These are phyloP conservation scores for Cydonia oblonga DNA, from an alignment of 331 rosid species.

Conservation along the genomic window DNA sequence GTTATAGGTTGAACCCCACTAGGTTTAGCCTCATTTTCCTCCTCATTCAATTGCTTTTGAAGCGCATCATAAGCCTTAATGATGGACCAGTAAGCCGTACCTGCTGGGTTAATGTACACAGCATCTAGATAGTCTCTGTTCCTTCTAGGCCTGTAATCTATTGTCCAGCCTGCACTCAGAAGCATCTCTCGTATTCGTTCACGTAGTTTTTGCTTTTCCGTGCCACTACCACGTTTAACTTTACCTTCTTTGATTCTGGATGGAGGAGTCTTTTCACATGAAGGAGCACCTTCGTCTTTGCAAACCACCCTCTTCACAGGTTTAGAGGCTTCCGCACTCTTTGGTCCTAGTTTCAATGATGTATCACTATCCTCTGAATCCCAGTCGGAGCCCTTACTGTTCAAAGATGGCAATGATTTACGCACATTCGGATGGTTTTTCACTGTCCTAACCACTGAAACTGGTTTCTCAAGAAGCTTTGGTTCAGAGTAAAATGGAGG, in stretches of 20 bases:
- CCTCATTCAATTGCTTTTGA: slow-evolving; percentile 76
- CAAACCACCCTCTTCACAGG: slow-evolving; percentile 25
- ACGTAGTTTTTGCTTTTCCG: slow-evolving; percentile 92
- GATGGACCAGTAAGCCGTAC: slow-evolving; percentile 99
- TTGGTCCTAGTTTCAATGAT: slow-evolving; percentile 46
- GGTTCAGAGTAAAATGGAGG: slow-evolving; percentile 35
- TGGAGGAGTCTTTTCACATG: slow-evolving; percentile 44
- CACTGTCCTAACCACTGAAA: slow-evolving; percentile 30
- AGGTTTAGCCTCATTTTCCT: slow-evolving; percentile 40
- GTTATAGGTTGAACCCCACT: slow-evolving; percentile 58
- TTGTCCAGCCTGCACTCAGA: slow-evolving; percentile 78
- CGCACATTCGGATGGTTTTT: slow-evolving; percentile 35
- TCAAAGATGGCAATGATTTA: slow-evolving; percentile 49
- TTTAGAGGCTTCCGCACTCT: slow-evolving; percentile 32
- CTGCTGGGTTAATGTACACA: slow-evolving; percentile 80
- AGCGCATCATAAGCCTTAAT: slow-evolving; percentile 98
- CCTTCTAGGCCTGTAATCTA: slow-evolving; percentile 96
- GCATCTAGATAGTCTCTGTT: slow-evolving; percentile 98
- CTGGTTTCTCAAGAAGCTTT: slow-evolving; percentile 31
- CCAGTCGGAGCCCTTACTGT: slow-evolving; percentile 36
- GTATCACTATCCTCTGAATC: slow-evolving; percentile 64
- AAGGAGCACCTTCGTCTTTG: slow-evolving; percentile 43
- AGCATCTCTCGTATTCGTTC: slow-evolving; percentile 86
- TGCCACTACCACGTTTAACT: slow-evolving; percentile 85
- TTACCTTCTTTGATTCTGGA: slow-evolving; percentile 57